Evolutionary conservation across 139 green algal genomes (phyloP), one percentile per base, ranked within the genome.

Genomic region (Asterochloris erici): DNA sequence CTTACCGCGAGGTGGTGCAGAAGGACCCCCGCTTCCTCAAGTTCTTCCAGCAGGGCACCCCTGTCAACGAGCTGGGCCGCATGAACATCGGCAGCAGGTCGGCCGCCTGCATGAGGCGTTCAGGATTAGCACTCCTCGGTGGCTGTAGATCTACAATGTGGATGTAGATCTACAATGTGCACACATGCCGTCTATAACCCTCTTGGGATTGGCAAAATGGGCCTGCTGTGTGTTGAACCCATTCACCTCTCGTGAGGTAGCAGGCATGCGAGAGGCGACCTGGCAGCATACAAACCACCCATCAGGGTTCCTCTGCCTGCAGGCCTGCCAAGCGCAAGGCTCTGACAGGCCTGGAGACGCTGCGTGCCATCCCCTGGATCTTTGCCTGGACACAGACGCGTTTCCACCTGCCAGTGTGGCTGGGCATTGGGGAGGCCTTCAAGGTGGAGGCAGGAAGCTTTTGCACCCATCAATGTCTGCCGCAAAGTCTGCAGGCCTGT

Each of bases 321-420:
- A 54, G 77, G 63, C 77, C 77, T 27, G 81, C 78, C 75, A 85
- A 84, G 85, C 79, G 81, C 61, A 85, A 84, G 78, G 98, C 98
- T 80, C 89, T 88, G 10, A 91, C 95, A 84, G 92, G 90, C 86
- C 97, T 99, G 83, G 92, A 96, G 16, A 92, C 90, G 15, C 91
- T 99, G 80, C 93, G 97, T 23, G 96, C 97, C 84, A 99, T 99
- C 86, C 97, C 97, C 73, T 99, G 97, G 97, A 97, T 99, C 87
- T 99, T 99, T 89, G 95, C 97, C 26, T 99, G 97, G 97, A 99
- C 96, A 10, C 95, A 97, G 88, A 98, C 93, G 63, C 92, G 97
- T 27, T 94, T 99, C 80, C 92, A 98, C 83, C 92, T 99, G 88
- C 97, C 97, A 60, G 95, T 95, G 27, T 99, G 97, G 97, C 93